Evolutionary conservation across 2,329 filamentous ascomycete species (phyloP).

Genomic region (Phaeosphaeria sp.): DNA sequence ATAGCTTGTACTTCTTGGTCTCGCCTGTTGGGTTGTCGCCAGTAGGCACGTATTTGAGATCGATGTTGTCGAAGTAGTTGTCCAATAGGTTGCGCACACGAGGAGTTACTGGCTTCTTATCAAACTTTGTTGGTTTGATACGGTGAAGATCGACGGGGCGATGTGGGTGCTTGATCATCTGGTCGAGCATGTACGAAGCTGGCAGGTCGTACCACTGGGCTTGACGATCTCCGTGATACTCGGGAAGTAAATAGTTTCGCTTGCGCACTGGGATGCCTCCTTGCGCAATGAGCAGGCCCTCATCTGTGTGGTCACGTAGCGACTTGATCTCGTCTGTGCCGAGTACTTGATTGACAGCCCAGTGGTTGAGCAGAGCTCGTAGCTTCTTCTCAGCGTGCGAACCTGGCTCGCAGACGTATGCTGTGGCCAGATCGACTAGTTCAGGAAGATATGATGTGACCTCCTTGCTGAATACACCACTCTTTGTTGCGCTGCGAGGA

Average conservation of each 20-base stretch:
- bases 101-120: constrained; percentile 68
- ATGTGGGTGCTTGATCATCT: constrained; percentile 77
- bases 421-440: constrained; percentile 66
- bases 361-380: constrained; percentile 67
- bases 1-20: constrained; percentile 53
- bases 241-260: constrained; percentile 71
- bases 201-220: constrained; percentile 83
- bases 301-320: constrained; percentile 65
- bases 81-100: constrained; percentile 74
- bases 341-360: constrained; percentile 73
- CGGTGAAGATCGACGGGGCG: constrained; percentile 74
- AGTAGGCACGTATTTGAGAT: constrained; percentile 56
- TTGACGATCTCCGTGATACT: constrained; percentile 75
- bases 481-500: constrained; percentile 12
- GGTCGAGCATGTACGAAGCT: constrained; percentile 79
- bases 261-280: constrained; percentile 55
- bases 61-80: constrained; percentile 69
- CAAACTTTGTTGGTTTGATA: constrained; percentile 67
- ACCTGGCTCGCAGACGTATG: constrained; percentile 61
- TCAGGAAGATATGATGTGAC: constrained; percentile 66
- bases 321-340: constrained; percentile 59
- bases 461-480: constrained; percentile 15
- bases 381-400: constrained; percentile 70
- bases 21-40: constrained; percentile 46
- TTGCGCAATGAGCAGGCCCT: constrained; percentile 45